A percentile compares a stretch with the other conserved stretches of the same genome.
Evolutionary conservation across 2,329 filamentous ascomycete species (phyloP).

Genomic region (Lasiodiplodia hormozganensis): DNA sequence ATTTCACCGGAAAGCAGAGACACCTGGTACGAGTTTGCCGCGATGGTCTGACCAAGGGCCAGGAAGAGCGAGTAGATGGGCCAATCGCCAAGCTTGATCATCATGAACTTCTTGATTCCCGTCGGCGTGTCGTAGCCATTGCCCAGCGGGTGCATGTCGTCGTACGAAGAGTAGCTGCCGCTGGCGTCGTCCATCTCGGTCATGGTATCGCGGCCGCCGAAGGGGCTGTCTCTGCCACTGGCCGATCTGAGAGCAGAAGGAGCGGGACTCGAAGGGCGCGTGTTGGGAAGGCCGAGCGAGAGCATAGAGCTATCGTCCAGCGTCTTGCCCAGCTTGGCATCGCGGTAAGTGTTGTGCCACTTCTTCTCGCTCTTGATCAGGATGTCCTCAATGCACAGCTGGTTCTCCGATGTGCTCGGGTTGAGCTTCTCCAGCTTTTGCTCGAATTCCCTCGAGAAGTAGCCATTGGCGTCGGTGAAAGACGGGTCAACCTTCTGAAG

Average conservation of each 20-base stretch:
- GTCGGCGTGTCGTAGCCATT: conserved; percentile 20
- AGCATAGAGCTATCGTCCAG: conserved; percentile 20
- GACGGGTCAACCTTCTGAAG: conserved; percentile 72
- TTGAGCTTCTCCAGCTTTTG: conserved; percentile 62
- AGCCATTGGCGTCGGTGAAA: conserved; percentile 69
- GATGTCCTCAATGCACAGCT: conserved; percentile 70
- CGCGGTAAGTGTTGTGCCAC: conserved; percentile 58
- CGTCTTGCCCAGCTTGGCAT: conserved; percentile 26
- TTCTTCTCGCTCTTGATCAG: conserved; percentile 70
- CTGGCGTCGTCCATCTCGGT: conserved; percentile 20
- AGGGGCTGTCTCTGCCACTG: conserved; percentile 15
- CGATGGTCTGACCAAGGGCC: conserved; percentile 32
- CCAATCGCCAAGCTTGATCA: conserved; percentile 38
- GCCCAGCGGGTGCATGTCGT: conserved; percentile 15
- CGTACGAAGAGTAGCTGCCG: conserved; percentile 23
- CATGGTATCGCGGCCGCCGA: conserved; percentile 15
- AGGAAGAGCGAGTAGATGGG: conserved; percentile 37
- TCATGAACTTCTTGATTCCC: conserved; percentile 34
- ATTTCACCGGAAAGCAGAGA: conserved; percentile 70
- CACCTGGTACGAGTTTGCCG: conserved; percentile 57
- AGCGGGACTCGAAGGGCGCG: conserved; percentile 15
- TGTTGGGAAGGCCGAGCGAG: conserved; percentile 11
- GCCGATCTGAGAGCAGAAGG: conserved; percentile 10
- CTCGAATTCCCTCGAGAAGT: conserved; percentile 65
- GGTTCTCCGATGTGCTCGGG: conserved; percentile 40